Base-by-base conservation (phyloP, 768 basidiomycete species). In the Rhodotorula diobovata region DNA sequence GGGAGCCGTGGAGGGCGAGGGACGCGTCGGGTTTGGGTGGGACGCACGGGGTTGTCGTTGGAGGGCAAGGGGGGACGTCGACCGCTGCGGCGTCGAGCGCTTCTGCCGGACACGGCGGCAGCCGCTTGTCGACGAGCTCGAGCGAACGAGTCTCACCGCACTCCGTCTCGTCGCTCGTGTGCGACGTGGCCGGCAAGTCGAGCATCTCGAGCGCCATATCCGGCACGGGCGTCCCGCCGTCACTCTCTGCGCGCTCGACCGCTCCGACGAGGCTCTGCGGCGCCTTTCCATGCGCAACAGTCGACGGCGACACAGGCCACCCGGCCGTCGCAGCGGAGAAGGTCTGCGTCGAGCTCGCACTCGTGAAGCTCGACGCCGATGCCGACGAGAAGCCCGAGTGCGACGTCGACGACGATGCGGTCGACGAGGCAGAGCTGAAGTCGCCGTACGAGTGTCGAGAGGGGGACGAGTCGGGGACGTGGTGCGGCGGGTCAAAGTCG, bases 371-470 rank as follows among this genome's bases (percentile, higher is more conserved):
- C 39, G 65, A 66, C 2, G 48, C 70, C 32, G 65, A 66, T 14
- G 30, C n/a, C 30, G 65, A 63, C 53, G 65, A 67, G 62, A 71
- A 71, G 41, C 70, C 70, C 28, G 66, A 63, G 21, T 61, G 58
- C n/a, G 66, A 63, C 0, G 66, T 56, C 4, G 70, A 67, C 41
- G 66, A 66, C 41, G 69, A 71, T 23, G 68, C 43, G 23, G 58
- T 65, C 64, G 69, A 65, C 48, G 34, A 57, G 1, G 69, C 64
- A 12, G 69, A 55, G 60, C 30, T 53, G 57, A 66, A 66, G 48
- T 66, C 66, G 59, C 66, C 58, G 59, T 67, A 60, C 51, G 66
- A 67, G 50, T 66, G 6, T 4, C 65, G 65, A 7, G 41, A 56
- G 4, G 63, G 5, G 30, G 30, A 23, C 7, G 55, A 28, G 18